These are phyloP conservation scores for Tympanopsis confertula DNA, from an alignment of 2,329 filamentous ascomycete genomes.

Conservation along the genomic window DNA sequence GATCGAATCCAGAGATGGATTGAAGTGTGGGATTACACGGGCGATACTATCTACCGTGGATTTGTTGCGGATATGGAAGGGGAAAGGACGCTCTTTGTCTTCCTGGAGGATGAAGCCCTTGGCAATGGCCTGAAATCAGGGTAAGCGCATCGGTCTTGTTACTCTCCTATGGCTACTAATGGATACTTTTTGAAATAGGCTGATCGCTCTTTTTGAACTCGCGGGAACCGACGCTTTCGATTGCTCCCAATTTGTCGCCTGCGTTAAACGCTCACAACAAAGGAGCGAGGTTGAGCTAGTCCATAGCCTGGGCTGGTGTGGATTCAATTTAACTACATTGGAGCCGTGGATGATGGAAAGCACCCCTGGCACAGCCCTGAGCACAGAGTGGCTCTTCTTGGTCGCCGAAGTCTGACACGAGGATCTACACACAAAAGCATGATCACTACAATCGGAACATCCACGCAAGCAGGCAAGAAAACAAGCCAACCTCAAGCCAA, in stretches of 20 bases:
- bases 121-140: neutral
- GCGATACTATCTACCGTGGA: neutral
- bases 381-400: neutral
- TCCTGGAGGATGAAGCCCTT: neutral
- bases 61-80: neutral
- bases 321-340: neutral
- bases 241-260: neutral
- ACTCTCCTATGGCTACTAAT: neutral
- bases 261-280: neutral
- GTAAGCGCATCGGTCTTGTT: too few species aligned
- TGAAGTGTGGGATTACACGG: conserved; percentile 14
- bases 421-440: too few species aligned
- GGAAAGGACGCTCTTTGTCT: neutral
- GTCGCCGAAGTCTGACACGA: neutral
- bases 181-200: neutral
- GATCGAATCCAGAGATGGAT: conserved; percentile 18
- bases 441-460: too few species aligned
- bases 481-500: too few species aligned
- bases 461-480: too few species aligned
- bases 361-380: neutral
- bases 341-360: neutral
- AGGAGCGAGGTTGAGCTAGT: neutral
- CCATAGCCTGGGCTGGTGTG: neutral
- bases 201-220: conserved; percentile 1
- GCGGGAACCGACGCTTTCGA: neutral